Evolutionary conservation across 2,329 filamentous ascomycete genomes (phyloP).

Genomic region (Ophiostoma sp.): DNA sequence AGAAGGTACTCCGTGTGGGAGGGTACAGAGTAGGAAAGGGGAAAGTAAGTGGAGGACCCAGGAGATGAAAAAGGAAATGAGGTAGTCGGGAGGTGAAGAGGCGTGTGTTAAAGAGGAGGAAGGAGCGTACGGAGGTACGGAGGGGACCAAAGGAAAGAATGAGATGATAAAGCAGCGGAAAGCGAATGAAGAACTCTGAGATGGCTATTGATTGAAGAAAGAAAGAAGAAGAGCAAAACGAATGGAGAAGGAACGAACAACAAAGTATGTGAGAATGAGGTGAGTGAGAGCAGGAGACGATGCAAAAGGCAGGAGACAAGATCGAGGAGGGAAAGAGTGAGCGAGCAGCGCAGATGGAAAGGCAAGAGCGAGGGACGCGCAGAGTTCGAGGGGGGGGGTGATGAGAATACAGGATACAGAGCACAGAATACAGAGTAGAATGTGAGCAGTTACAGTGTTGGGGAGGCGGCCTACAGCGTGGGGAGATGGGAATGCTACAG

Average conservation of each 20-base stretch:
- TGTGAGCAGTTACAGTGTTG: not conserved
- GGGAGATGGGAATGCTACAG: not conserved
- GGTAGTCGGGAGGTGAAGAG: constrained; percentile 11
- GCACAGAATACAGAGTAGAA: not conserved
- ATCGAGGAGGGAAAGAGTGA: not conserved
- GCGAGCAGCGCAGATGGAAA: not conserved
- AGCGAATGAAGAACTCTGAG: not conserved
- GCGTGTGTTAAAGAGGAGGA: constrained; percentile 9
- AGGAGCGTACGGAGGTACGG: constrained; percentile 7
- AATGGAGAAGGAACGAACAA: not conserved
- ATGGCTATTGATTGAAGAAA: not conserved
- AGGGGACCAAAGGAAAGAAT: not conserved
- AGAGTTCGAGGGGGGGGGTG: not conserved
- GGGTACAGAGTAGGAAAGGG: not conserved
- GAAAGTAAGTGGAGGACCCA: constrained; percentile 13
- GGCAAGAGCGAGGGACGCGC: constrained; percentile 6
- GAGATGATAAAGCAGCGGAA: not conserved
- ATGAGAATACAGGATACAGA: constrained; percentile 3
- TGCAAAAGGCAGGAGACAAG: not conserved
- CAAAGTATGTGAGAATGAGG: not conserved
- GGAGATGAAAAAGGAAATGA: constrained; percentile 18
- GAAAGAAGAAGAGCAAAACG: not conserved
- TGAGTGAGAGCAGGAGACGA: not conserved
- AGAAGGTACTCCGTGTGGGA: not conserved
- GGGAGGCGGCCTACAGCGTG: not conserved